These are phyloP conservation scores for Aphanomyces stellatus DNA, from an alignment of 352 stramenopile genomes.

Conservation along the genomic window DNA sequence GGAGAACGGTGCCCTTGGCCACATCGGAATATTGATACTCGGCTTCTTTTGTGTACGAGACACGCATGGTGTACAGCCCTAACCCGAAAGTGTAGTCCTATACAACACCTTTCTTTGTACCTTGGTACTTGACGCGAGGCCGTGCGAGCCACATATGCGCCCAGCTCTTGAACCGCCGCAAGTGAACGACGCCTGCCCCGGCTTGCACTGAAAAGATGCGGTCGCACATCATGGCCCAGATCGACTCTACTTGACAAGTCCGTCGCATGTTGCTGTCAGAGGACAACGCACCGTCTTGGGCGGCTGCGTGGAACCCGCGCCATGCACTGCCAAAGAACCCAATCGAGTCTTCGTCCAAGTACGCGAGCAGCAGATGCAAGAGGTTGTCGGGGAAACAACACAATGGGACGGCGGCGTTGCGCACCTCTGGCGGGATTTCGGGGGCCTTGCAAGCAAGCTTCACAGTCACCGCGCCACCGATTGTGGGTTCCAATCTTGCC, in stretches of 20 bases:
- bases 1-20: constrained; percentile 53
- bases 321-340: constrained; percentile 41
- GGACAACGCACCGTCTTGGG: background rate
- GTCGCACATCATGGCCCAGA: constrained; percentile 60
- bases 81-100: background rate
- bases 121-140: constrained; percentile 67
- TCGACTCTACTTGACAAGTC: constrained; percentile 38
- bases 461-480: too few relatives aligned
- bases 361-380: constrained; percentile 53
- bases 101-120: background rate
- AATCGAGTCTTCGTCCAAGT: constrained; percentile 68
- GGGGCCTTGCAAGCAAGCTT: too few relatives aligned
- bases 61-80: constrained; percentile 64
- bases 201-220: constrained; percentile 63
- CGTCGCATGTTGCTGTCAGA: background rate
- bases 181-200: constrained; percentile 35
- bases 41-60: constrained; percentile 82
- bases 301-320: constrained; percentile 36
- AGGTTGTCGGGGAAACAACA: constrained; percentile 51
- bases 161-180: constrained; percentile 60
- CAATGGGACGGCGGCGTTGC: constrained; percentile 10
- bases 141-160: constrained; percentile 59
- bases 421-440: too few relatives aligned
- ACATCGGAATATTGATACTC: constrained; percentile 74
- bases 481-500: too few relatives aligned